Conservation (phyloP, 495 filamentous ascomycete species). For the Parathielavia hyrcaniae region DNA sequence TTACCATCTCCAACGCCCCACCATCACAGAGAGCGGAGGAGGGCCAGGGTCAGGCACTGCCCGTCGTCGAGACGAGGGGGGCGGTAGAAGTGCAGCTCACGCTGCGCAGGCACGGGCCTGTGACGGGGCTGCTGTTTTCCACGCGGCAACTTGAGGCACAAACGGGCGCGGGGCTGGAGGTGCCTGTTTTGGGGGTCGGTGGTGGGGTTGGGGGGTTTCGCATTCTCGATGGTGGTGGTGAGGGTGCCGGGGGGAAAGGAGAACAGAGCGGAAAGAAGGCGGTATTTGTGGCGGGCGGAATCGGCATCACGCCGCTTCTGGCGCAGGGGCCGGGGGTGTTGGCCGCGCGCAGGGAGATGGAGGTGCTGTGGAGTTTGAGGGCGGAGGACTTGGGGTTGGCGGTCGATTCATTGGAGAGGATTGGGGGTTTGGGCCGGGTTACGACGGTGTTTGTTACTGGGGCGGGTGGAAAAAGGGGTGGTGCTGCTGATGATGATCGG, state of each 20-base stretch:
- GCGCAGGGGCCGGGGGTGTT: conserved; percentile 46
- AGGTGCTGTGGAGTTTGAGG: conserved; percentile 61
- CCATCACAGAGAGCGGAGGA: background rate
- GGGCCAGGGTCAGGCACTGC: conserved; percentile 2
- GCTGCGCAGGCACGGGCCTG: conserved; percentile 57
- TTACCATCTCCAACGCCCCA: conserved; percentile 62
- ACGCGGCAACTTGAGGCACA: conserved; percentile 39
- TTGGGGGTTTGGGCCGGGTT: conserved; percentile 45
- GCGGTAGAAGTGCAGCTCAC: conserved; percentile 61
- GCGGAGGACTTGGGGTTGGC: conserved; percentile 56
- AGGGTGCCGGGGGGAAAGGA: background rate
- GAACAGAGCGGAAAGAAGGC: conserved; percentile 15
- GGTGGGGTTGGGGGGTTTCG: conserved; percentile 52
- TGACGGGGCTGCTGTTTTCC: conserved; percentile 57
- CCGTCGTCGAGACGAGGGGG: too few species aligned
- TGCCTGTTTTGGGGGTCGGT: conserved; percentile 59
- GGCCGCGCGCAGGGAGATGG: conserved; percentile 35
- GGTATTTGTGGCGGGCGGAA: conserved; percentile 66
- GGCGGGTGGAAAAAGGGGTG: conserved; percentile 10
- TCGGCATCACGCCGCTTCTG: conserved; percentile 74
- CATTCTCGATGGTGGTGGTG: conserved; percentile 22
- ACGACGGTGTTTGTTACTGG: conserved; percentile 59
- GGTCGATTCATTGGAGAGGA: conserved; percentile 50
- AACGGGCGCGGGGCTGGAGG: conserved; percentile 45
- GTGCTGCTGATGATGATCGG: conserved; percentile 15